phyloP scores from a whole-genome alignment of 176 grass and related monocot genomes.

The Eleusine indica region DNA sequence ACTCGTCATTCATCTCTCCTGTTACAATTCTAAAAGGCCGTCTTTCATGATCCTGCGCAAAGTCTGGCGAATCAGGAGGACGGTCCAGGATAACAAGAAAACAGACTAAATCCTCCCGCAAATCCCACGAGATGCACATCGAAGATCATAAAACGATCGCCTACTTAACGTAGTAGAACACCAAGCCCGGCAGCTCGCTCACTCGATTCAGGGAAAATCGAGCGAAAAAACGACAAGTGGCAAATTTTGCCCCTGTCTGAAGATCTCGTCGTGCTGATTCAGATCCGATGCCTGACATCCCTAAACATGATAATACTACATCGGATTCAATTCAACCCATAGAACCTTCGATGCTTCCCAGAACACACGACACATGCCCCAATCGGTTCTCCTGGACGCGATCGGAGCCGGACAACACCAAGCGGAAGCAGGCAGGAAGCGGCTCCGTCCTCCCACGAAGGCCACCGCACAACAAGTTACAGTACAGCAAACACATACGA shows the following conservation, averaged over 20 bases:
- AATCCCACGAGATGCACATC: background rate
- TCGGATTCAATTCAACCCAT: slow-evolving; percentile 45
- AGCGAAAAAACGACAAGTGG: background rate
- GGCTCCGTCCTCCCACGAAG: background rate
- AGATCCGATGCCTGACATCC: slow-evolving; percentile 46
- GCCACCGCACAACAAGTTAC: background rate
- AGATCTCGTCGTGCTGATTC: slow-evolving; percentile 47
- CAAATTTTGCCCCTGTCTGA: background rate
- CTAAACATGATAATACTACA: slow-evolving; percentile 18
- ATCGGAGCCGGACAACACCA: slow-evolving; percentile 20
- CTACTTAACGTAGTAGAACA: slow-evolving; percentile 14
- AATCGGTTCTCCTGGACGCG: slow-evolving; percentile 22
- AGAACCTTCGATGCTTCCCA: background rate
- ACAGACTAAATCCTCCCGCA: background rate
- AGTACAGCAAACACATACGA: background rate
- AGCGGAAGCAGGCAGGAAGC: background rate
- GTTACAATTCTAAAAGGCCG: background rate
- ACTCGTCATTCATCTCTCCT: slow-evolving; percentile 3
- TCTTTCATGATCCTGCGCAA: background rate
- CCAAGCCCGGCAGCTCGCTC: background rate
- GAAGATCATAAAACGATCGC: background rate
- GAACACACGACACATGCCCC: background rate
- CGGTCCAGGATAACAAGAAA: background rate
- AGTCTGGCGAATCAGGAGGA: background rate
- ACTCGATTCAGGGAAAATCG: slow-evolving; percentile 1